These are phyloP conservation scores for Vaccinium corymbosum DNA, from an alignment of 148 eudicot genomes.

Conservation along the genomic window DNA sequence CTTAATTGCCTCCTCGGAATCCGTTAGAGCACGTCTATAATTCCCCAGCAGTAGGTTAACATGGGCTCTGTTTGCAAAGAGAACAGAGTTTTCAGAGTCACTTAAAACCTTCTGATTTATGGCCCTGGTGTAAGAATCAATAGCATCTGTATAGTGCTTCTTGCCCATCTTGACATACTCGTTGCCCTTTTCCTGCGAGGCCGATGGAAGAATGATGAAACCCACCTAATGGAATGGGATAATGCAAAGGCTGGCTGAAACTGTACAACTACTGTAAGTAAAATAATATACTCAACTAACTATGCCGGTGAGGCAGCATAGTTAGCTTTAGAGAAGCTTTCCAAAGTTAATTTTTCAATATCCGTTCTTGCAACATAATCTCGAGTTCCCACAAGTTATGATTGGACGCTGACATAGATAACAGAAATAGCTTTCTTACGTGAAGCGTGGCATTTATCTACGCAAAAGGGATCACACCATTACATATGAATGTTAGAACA, in stretches of 20 bases:
- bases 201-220: not conserved
- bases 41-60: constrained; percentile 81
- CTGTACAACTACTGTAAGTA: not conserved
- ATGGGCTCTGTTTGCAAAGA: constrained; percentile 87
- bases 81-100: constrained; percentile 65
- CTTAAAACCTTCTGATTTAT: constrained; percentile 74
- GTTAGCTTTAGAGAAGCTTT: not conserved
- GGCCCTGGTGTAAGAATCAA: constrained; percentile 86
- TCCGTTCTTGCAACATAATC: not conserved
- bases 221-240: not conserved
- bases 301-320: not conserved
- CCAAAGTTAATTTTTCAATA: not conserved
- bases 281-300: not conserved
- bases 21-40: constrained; percentile 77
- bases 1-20: constrained; percentile 83
- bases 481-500: not conserved
- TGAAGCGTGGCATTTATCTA: not conserved
- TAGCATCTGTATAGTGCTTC: constrained; percentile 75
- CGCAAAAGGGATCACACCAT: not conserved
- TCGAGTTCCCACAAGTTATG: not conserved
- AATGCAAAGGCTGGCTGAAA: not conserved
- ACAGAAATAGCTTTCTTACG: not conserved
- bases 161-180: constrained; percentile 85
- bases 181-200: constrained; percentile 76
- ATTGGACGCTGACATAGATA: not conserved